Base-by-base conservation (phyloP, 2,329 filamentous ascomycete species). In the Ramichloridium luteum region DNA sequence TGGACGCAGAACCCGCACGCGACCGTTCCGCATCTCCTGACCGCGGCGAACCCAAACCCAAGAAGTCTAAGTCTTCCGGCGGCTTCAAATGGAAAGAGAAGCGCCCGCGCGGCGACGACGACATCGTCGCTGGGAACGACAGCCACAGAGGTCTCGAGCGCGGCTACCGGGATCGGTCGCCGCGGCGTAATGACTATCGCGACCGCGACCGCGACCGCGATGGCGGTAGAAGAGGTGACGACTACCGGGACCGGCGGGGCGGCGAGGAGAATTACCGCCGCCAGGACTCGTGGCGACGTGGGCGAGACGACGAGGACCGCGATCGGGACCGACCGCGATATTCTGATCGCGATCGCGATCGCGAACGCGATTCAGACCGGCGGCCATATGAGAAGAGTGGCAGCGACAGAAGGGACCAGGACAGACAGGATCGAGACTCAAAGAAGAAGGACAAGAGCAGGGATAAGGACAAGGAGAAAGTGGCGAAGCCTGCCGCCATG, bases 241-340 rank as follows among this genome's bases (percentile, higher is more conserved):
- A 39, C 8, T 29, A 38, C 9, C 13, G 32, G 14, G 38, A 41
- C 16, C 12, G 29, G 22, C 12, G 27, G 29, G 18, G 30, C n/a
- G 31, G 38, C 37, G 13, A 28, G 6, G 32, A 37, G 6, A 37
- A 42, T 13, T 34, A 43, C 8, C 36, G 39, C n/a, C 29, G 44
- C 34, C 20, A 23, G 20, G 38, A 46, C 13, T 40, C 40, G 4
- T 23, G 53, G 56, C 17, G 52, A 54, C 8, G 45, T 44, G 35
- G 41, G 44, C 47, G 52, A 26, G 50, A 52, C 27, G 49, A 51
- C 8, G 53, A 57, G 25, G 47, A 50, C 13, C 55, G 59, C 12
- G 57, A 63, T 35, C 46, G 54, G 23, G 54, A 60, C 31, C 55
- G 54, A 8, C 49, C 59, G n/a, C n/a, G n/a, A n/a, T n/a, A n/a